A percentile compares a stretch with the other conserved stretches of the same genome.
Conservation (phyloP, 2,329 filamentous ascomycete species). For the Elsinoe perseae region DNA sequence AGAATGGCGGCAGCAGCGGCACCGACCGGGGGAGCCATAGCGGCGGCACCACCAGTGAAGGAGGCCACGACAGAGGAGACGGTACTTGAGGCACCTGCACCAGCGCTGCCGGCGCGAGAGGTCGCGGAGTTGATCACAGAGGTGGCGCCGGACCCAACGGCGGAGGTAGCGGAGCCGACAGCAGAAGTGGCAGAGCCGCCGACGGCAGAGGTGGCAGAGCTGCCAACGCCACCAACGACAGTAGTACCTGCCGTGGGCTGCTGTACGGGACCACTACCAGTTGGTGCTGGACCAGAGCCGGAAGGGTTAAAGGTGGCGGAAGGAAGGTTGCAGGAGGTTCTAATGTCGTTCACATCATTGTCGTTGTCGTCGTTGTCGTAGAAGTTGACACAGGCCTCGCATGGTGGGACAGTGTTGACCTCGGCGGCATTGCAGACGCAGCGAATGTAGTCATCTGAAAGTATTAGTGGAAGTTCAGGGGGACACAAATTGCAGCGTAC, state of each 20-base stretch:
- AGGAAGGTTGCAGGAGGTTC: slow-evolving; percentile 27
- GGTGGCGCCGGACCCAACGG: not conserved
- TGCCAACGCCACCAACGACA: not conserved
- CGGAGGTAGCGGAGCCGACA: not conserved
- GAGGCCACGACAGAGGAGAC: slow-evolving; percentile 4
- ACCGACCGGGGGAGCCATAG: slow-evolving; percentile 5
- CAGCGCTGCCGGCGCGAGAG: not conserved
- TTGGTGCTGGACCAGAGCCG: not conserved
- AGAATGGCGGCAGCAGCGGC: slow-evolving; percentile 11
- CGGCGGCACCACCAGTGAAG: slow-evolving; percentile 8
- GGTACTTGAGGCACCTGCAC: slow-evolving; percentile 8
- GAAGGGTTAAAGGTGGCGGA: slow-evolving; percentile 24
- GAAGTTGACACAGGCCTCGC: slow-evolving; percentile 28
- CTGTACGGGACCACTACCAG: not conserved
- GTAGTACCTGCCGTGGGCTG: slow-evolving; percentile 12
- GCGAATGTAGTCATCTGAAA: slow-evolving; percentile 16
- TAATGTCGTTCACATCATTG: slow-evolving; percentile 27
- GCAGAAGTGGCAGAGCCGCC: not conserved
- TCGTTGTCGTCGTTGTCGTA: slow-evolving; percentile 26
- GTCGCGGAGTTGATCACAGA: slow-evolving; percentile 5
- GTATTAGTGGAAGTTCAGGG: slow-evolving; percentile 18
- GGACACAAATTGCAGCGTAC: not conserved
- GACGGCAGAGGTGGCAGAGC: not conserved
- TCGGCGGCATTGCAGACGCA: slow-evolving; percentile 28
- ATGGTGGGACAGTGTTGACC: slow-evolving; percentile 25